Percentiles rank a stretch among this genome's conserved stretches.
Evolutionary conservation across 768 basidiomycete genomes (phyloP).

Genomic region (Hypholoma sublateritium): DNA sequence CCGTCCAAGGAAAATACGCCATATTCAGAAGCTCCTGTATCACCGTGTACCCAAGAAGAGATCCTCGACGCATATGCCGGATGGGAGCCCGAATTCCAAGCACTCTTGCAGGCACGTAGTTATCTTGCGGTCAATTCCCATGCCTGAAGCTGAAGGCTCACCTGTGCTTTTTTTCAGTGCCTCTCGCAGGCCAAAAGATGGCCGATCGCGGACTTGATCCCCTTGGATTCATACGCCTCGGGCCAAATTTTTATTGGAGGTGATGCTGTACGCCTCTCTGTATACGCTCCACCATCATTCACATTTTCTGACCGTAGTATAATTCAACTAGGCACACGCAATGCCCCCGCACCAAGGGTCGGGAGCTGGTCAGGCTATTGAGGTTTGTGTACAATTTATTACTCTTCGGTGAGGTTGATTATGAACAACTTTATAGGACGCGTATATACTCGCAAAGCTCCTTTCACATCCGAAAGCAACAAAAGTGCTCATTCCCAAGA

Average conservation of each 20-base stretch:
- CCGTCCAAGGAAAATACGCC: conserved; percentile 32
- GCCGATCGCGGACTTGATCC: conserved; percentile 41
- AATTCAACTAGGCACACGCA: conserved; percentile 25
- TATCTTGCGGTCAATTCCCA: too few species aligned
- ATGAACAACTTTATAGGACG: conserved; percentile 27
- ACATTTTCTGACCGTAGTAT: background rate
- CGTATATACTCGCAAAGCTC: conserved; percentile 31
- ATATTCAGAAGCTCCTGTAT: conserved; percentile 20
- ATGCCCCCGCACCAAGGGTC: conserved; percentile 32
- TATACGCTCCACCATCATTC: background rate
- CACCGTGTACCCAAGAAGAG: conserved; percentile 32
- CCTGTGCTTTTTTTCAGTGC: conserved; percentile 22
- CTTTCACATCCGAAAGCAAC: conserved; percentile 4
- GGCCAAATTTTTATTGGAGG: conserved; percentile 45
- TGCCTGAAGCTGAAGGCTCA: too few species aligned
- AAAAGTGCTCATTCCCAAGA: conserved; percentile 16
- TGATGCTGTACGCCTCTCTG: conserved; percentile 39
- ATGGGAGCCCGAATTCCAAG: conserved; percentile 49
- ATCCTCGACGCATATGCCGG: conserved; percentile 32
- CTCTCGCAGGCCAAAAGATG: conserved; percentile 38
- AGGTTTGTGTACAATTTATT: conserved; percentile 17
- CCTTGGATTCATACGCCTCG: conserved; percentile 36
- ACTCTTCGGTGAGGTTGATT: background rate
- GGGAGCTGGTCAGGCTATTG: conserved; percentile 32
- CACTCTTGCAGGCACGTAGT: conserved; percentile 38